phyloP scores from a whole-genome alignment of 2,329 filamentous ascomycete species.

The Aulographum hederae region DNA sequence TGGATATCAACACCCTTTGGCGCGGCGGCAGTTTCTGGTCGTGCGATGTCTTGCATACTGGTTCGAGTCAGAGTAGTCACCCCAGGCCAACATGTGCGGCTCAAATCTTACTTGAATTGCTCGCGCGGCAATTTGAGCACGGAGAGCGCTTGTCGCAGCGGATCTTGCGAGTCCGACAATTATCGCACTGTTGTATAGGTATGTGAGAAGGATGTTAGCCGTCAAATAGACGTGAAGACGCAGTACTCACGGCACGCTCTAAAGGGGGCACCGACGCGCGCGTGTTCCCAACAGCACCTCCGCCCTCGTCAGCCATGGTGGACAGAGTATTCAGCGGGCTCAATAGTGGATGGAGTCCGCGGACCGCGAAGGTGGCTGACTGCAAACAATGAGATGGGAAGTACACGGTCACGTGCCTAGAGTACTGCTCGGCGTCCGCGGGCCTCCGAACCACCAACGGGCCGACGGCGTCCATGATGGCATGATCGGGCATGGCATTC shows the following conservation, averaged over 20 bases:
- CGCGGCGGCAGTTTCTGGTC: neutral
- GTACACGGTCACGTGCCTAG: too few relatives aligned
- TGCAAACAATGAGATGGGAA: too few relatives aligned
- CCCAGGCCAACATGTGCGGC: neutral
- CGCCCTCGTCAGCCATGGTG: too few relatives aligned
- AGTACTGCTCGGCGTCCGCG: too few relatives aligned
- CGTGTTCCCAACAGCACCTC: too few relatives aligned
- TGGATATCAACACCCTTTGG: constrained; percentile 2
- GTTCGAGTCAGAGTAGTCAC: neutral
- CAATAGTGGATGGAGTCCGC: too few relatives aligned
- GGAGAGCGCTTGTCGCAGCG: constrained; percentile 15
- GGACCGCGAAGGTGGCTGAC: too few relatives aligned
- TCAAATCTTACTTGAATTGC: constrained; percentile 14
- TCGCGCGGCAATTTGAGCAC: constrained; percentile 18
- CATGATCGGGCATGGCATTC: too few relatives aligned
- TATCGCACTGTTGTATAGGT: constrained; percentile 3
- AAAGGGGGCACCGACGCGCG: too few relatives aligned
- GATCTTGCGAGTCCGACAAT: constrained; percentile 6
- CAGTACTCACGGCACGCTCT: neutral
- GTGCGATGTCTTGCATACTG: constrained; percentile 1
- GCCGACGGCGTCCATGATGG: too few relatives aligned
- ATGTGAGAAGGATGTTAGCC: neutral
- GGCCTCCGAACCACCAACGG: too few relatives aligned
- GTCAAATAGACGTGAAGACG: neutral
- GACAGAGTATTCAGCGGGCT: too few relatives aligned